Evolutionary conservation across 202 grass and related monocot species (phyloP).

Genomic region (Digitaria exilis): DNA sequence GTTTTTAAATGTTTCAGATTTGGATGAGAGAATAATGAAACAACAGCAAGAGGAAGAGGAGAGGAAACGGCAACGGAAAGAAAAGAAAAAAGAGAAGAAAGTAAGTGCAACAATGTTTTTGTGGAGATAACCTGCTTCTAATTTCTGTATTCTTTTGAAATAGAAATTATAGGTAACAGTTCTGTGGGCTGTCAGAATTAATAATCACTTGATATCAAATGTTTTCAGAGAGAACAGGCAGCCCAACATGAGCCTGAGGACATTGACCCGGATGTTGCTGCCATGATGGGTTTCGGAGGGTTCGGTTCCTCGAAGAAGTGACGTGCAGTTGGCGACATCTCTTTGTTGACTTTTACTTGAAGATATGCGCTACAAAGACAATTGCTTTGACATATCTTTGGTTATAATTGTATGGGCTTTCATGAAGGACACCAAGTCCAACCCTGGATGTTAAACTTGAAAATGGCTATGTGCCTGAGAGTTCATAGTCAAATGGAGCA

Average conservation of each 20-base stretch:
- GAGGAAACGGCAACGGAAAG: conserved; percentile 60
- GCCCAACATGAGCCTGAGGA: conserved; percentile 67
- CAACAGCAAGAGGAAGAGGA: conserved; percentile 86
- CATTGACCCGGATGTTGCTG: conserved; percentile 71
- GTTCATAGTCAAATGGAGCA: background rate
- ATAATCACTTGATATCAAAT: conserved; percentile 26
- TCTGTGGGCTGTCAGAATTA: background rate
- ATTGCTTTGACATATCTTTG: background rate
- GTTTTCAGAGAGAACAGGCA: conserved; percentile 74
- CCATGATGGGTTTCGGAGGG: conserved; percentile 87
- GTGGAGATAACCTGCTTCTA: background rate
- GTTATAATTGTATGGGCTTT: background rate
- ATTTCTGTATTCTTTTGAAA: background rate
- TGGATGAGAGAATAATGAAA: conserved; percentile 78
- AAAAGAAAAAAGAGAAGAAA: conserved; percentile 92
- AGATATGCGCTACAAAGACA: background rate
- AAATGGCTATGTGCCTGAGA: background rate
- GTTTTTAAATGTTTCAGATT: conserved; percentile 52
- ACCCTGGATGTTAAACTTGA: background rate
- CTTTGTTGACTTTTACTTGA: background rate
- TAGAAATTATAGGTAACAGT: background rate
- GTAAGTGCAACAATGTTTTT: conserved; percentile 35
- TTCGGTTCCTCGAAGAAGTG: conserved; percentile 81
- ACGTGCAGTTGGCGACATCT: background rate
- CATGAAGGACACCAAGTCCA: background rate